Evolutionary conservation across 148 eudicot species (phyloP).

Genomic region (Diospyros kaki): DNA sequence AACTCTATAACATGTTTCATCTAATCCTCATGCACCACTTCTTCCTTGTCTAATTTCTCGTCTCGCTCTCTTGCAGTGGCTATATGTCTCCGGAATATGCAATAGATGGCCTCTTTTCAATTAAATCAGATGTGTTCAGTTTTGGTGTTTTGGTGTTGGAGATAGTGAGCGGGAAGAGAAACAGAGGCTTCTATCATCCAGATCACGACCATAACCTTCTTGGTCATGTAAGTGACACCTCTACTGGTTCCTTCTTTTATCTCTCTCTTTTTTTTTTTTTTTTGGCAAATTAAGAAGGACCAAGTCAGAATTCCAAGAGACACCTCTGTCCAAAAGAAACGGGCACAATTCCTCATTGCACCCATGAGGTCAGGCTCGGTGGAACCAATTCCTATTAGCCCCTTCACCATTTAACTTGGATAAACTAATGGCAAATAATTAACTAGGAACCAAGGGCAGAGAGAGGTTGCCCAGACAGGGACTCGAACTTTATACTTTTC

Average conservation of each 20-base stretch:
- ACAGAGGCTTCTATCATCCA: conserved; percentile 17
- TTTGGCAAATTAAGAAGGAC: background rate
- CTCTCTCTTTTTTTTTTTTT: background rate
- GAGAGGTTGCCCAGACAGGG: too few species aligned
- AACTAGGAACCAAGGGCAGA: too few species aligned
- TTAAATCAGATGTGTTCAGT: conserved; percentile 26
- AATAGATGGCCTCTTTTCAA: conserved; percentile 12
- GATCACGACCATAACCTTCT: conserved; percentile 19
- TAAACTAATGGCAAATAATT: too few species aligned
- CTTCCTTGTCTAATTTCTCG: background rate
- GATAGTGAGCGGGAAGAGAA: conserved; percentile 17
- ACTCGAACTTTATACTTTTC: too few species aligned
- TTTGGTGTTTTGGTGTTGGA: conserved; percentile 25
- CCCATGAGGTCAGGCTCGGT: too few species aligned
- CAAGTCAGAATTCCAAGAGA: too few species aligned
- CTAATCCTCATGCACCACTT: background rate
- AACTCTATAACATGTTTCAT: background rate
- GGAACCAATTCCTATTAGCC: too few species aligned
- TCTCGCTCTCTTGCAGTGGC: conserved; percentile 3
- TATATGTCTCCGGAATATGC: conserved; percentile 31
- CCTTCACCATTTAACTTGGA: too few species aligned
- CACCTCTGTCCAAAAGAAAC: too few species aligned
- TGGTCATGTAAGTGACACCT: conserved; percentile 15
- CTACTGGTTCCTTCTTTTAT: background rate
- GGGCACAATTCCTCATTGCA: too few species aligned